Evolutionary conservation across 805 yeast genomes (phyloP).

Genomic region (Saturnispora mendoncae): DNA sequence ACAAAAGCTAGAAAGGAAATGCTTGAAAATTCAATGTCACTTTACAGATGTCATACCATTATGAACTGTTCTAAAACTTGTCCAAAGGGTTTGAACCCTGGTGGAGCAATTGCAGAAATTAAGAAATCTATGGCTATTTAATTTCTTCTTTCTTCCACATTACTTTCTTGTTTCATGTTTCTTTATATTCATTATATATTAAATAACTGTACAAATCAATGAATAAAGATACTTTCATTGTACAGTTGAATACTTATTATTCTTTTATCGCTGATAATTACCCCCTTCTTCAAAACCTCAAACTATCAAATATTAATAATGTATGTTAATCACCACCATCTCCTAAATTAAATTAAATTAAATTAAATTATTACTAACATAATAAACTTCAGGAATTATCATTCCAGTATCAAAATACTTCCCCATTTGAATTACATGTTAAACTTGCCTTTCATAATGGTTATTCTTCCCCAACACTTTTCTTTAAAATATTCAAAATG

Average conservation of each 20-base stretch:
- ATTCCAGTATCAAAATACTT: neutral
- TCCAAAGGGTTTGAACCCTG: slow-evolving; percentile 98
- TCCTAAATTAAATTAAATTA: too few relatives aligned
- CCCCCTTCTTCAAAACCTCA: too few relatives aligned
- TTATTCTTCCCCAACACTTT: neutral
- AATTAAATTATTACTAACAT: too few relatives aligned
- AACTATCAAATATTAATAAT: too few relatives aligned
- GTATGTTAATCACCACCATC: too few relatives aligned
- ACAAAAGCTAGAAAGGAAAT: slow-evolving; percentile 68
- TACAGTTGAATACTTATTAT: too few relatives aligned
- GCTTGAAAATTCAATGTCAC: slow-evolving; percentile 94
- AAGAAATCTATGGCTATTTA: slow-evolving; percentile 86
- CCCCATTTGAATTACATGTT: neutral
- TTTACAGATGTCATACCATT: slow-evolving; percentile 98
- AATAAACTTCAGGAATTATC: too few relatives aligned
- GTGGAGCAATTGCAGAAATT: slow-evolving; percentile 93
- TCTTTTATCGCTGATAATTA: too few relatives aligned
- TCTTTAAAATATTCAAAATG: neutral
- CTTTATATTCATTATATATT: too few relatives aligned
- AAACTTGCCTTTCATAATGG: neutral
- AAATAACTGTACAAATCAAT: too few relatives aligned
- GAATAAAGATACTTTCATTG: too few relatives aligned
- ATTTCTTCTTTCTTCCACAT: slow-evolving; percentile 14
- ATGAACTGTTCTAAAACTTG: slow-evolving; percentile 98
- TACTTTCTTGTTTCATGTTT: neutral